Evolutionary conservation across 345 rosid genomes (phyloP).

Genomic region (Hibiscus syriacus): DNA sequence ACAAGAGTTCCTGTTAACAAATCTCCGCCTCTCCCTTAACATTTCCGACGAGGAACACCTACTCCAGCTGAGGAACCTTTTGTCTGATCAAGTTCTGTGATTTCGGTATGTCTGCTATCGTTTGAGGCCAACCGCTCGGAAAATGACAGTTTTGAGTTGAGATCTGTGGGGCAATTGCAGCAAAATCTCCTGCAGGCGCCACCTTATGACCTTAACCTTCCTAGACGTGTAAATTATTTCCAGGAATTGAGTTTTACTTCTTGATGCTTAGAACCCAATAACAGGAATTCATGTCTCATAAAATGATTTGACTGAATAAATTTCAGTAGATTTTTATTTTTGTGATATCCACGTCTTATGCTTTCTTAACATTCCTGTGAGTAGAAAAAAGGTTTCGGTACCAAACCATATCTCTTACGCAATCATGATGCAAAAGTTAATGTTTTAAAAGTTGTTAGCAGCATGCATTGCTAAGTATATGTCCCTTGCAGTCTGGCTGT

Average conservation of each 20-base stretch:
- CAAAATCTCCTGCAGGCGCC: neutral
- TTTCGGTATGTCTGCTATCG: no score
- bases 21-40: no score
- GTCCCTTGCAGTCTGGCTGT: neutral
- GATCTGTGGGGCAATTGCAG: conserved; percentile 1
- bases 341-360: neutral
- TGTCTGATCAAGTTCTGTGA: no score
- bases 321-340: neutral
- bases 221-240: neutral
- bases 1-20: no score
- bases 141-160: no score
- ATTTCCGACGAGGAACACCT: no score
- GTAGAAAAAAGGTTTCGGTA: no score
- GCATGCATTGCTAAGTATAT: neutral
- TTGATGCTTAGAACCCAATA: neutral
- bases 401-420: neutral
- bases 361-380: no score
- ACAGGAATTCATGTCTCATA: conserved; percentile 7
- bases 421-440: neutral
- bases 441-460: neutral
- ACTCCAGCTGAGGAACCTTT: no score
- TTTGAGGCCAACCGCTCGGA: no score
- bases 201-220: neutral
- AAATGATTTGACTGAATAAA: conserved; percentile 2
- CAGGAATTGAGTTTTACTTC: neutral